Base-by-base conservation (phyloP, 495 filamentous ascomycete genomes). In the Penicillium daleae region DNA sequence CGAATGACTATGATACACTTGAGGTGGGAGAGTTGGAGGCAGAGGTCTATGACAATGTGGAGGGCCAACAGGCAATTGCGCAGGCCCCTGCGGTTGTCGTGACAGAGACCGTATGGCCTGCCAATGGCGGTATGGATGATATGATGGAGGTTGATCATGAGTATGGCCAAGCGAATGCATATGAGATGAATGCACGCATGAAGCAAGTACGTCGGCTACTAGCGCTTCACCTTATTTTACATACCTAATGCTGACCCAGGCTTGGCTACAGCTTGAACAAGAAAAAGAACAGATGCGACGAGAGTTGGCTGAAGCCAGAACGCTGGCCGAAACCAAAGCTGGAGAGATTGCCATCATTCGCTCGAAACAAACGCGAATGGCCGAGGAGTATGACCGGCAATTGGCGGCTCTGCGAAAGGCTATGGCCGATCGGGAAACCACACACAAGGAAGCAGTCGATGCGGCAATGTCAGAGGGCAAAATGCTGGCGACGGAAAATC, bases 321-420 rank as follows among this genome's bases (percentile, higher is more conserved):
- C 73, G 17, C 72, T 74, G 40, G 76, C 80, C 1, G 76, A 80
- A 61, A 78, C 82, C 15, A 90, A 88, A 71, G 68, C 80, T 12
- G 89, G 89, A 2, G 89, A 92, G 73, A 87, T 87, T 29, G 78
- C 87, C 22, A 90, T 90, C 12, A 80, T 91, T 31, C 86, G 89
- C 7, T 82, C 84, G 6, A 89, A 90, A 56, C 81, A 85, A 54
- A 74, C 78, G 3, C 87, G 84, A 59, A 66, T 81, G 26, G 70
- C 71, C 15, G 80, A 83, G 49, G 85, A 87, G 27, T 82, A 85
- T 71, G 86, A 90, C 57, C 78, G 78, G 15, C 76, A 79, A 57
- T 59, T 89, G 10, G 66, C 74, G 9, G 76, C 78, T 4, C 64
- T 88, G 61, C 80, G 86, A 53, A 83, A 85, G 59, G 37, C 78